Conservation (phyloP, 2,329 filamentous ascomycete genomes). For the Penicillium capsulatum region DNA sequence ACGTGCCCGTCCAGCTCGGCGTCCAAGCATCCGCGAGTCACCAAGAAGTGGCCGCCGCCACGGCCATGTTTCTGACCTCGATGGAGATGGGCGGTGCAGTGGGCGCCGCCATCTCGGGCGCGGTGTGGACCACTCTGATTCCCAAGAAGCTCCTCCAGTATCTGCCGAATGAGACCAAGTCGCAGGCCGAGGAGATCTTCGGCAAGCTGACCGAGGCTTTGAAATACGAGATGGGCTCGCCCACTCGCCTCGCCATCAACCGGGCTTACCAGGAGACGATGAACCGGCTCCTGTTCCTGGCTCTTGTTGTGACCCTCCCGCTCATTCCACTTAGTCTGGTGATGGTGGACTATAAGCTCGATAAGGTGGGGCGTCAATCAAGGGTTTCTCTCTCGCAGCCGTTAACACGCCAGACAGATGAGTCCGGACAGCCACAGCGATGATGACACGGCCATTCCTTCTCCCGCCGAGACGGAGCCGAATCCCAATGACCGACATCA, state of each 20-base stretch:
- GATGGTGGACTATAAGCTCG: slow-evolving; percentile 58
- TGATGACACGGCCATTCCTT: slow-evolving; percentile 10
- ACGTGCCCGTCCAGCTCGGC: slow-evolving; percentile 58
- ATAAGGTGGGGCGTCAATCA: slow-evolving; percentile 39
- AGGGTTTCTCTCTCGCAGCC: not conserved
- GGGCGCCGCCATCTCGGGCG: slow-evolving; percentile 57
- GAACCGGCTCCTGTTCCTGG: slow-evolving; percentile 54
- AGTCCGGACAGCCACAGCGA: slow-evolving; percentile 17
- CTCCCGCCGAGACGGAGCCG: slow-evolving; percentile 12
- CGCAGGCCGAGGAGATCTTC: slow-evolving; percentile 48
- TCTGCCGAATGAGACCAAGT: slow-evolving; percentile 46
- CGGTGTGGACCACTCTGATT: slow-evolving; percentile 62
- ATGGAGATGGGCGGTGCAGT: slow-evolving; percentile 58
- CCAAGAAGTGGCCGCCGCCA: slow-evolving; percentile 57
- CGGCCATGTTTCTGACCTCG: slow-evolving; percentile 60
- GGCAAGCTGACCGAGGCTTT: slow-evolving; percentile 52
- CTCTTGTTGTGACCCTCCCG: slow-evolving; percentile 53
- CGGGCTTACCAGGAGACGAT: slow-evolving; percentile 63
- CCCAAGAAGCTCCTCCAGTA: slow-evolving; percentile 48
- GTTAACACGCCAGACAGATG: slow-evolving; percentile 25
- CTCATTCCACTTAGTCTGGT: slow-evolving; percentile 53
- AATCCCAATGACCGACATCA: slow-evolving; percentile 18
- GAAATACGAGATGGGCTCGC: slow-evolving; percentile 55
- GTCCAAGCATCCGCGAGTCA: slow-evolving; percentile 59
- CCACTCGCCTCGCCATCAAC: slow-evolving; percentile 58